Base-by-base conservation (phyloP, 805 yeast genomes). In the Jamesozyma jinghongensis region DNA sequence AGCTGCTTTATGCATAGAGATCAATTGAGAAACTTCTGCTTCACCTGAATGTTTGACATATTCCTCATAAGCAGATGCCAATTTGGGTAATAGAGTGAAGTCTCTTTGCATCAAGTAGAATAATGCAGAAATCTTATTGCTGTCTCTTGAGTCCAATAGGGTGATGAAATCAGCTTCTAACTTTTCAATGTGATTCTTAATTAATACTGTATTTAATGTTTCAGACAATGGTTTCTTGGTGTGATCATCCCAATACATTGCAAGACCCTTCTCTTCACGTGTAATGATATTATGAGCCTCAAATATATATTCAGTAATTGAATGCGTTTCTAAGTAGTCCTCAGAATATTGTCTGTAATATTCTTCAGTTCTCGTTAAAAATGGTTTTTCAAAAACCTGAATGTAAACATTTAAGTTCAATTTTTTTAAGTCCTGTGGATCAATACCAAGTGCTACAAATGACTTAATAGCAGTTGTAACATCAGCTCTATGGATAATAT, bases 221-320 rank as follows among this genome's bases (percentile, higher is more conserved):
- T 80, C 86, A 51, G 85, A 75, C 43, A 92, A 70, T 36, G 80
- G 78, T 49, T 79, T 75, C 57, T 82, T 82, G 4, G 95, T 83
- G 58, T 85, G 87, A 34, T 81, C 87, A 62, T 90, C 95, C 62
- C 92, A 73, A 54, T 83, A 81, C 58, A 81, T 73, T 42, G 78
- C 79, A 46, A 90, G 79, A 32, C 92, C 73, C 35, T 79, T 73
- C 46, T 82, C 77, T 63, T 92, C 98, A 58, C 87, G 95, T 30
- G 74, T 74, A 37, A 94, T 74, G 46, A 97, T 73, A 40, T 74
- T 72, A 51, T 84, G 87, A 31, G 95, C 95, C 59, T 81, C 85
- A 45, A 74, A 77, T 75, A 92, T 79, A 65, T 92, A 92, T 54
- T 86, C 95, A 19, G 88, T 90, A 37, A 90, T 90, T 48, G 86